Conservation (phyloP, 371 early-diverging fungal genomes). For the Actinomortierella ambigua region DNA sequence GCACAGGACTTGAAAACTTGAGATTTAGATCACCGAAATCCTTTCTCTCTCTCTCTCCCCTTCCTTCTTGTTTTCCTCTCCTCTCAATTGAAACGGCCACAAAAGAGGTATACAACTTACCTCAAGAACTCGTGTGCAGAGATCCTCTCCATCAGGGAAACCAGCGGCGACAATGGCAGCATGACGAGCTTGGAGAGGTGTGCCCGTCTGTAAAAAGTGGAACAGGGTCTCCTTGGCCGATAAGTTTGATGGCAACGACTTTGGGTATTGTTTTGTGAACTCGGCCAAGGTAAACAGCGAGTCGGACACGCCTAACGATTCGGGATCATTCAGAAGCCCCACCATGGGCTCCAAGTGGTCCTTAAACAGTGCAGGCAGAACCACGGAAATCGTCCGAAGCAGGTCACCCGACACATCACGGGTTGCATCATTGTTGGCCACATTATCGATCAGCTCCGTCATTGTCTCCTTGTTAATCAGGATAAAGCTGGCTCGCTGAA, state of each 20-base stretch:
- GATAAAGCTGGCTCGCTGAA: conserved; percentile 72
- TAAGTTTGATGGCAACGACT: conserved; percentile 25
- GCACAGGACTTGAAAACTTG: too few species aligned
- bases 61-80: too few species aligned
- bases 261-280: conserved; percentile 41
- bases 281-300: conserved; percentile 35
- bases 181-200: conserved; percentile 22
- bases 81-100: too few species aligned
- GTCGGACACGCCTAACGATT: conserved; percentile 25
- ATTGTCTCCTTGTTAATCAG: conserved; percentile 65
- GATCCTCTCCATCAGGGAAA: conserved; percentile 19
- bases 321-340: conserved; percentile 25
- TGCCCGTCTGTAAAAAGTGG: conserved; percentile 22
- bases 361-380: conserved; percentile 42
- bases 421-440: conserved; percentile 36
- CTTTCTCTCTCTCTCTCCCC: too few species aligned
- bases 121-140: conserved; percentile 20
- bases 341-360: conserved; percentile 43
- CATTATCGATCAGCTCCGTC: conserved; percentile 56
- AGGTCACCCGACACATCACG: conserved; percentile 52
- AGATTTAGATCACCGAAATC: too few species aligned
- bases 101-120: too few species aligned
- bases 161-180: conserved; percentile 32
- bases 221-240: conserved; percentile 26
- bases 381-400: conserved; percentile 48